Conservation (phyloP, 2,329 filamentous ascomycete species). For the Raffaelea arxii region DNA sequence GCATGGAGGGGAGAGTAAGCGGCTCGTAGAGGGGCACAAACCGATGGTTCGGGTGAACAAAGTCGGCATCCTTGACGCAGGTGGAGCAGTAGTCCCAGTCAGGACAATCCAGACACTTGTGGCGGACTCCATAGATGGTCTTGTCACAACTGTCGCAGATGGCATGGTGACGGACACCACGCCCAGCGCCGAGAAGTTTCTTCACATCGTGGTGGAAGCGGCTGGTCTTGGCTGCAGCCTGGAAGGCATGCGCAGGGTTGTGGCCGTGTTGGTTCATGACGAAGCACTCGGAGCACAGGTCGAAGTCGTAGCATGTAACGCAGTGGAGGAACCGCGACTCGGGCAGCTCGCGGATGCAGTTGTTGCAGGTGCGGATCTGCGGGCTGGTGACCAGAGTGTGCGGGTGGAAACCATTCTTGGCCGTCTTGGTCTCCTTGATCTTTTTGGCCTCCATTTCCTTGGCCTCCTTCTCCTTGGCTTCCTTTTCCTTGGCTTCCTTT, state of each 20-base stretch:
- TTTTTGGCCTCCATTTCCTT: conserved; percentile 13
- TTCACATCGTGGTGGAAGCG: conserved; percentile 51
- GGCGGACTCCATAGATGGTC: conserved; percentile 76
- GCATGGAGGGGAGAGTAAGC: conserved; percentile 15
- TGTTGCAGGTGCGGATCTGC: conserved; percentile 57
- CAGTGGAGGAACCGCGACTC: conserved; percentile 82
- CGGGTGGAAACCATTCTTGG: neutral
- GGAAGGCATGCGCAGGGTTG: conserved; percentile 77
- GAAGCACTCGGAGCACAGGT: conserved; percentile 82
- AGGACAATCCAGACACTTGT: conserved; percentile 95
- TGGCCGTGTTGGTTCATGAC: conserved; percentile 72
- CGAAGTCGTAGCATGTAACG: conserved; percentile 75
- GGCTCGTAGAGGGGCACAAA: conserved; percentile 79
- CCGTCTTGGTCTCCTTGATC: conserved; percentile 10
- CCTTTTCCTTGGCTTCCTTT: neutral
- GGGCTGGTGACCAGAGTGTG: neutral
- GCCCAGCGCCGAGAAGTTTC: conserved; percentile 65
- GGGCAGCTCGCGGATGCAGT: conserved; percentile 56
- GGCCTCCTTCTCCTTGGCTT: neutral
- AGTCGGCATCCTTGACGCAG: conserved; percentile 58
- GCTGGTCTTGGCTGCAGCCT: conserved; percentile 54
- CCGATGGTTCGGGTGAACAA: conserved; percentile 72
- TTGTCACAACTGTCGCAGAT: conserved; percentile 92
- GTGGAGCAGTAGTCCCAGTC: conserved; percentile 91
- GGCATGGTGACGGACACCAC: conserved; percentile 73